Conservation (phyloP, 495 filamentous ascomycete genomes). For the Podospora appendiculata region DNA sequence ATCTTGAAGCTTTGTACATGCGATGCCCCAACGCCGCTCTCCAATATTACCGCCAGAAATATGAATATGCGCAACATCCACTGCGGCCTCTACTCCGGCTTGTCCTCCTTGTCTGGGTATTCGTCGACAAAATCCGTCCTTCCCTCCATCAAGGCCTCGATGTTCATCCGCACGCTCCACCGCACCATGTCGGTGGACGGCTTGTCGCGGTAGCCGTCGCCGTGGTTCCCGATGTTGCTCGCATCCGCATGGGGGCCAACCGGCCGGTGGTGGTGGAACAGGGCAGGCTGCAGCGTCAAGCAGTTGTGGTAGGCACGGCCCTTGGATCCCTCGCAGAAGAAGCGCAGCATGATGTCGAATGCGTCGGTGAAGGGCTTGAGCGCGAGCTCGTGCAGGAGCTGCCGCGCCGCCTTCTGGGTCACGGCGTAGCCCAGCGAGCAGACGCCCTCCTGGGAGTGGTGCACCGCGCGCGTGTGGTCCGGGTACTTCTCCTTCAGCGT, state of each 20-base stretch:
- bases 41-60: no score
- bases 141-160: conserved; percentile 18
- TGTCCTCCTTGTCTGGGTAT: conserved; percentile 14
- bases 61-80: no score
- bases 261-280: conserved; percentile 23
- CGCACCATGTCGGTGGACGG: conserved; percentile 16
- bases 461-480: conserved; percentile 23
- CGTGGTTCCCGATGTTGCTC: conserved; percentile 27
- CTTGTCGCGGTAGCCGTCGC: conserved; percentile 11
- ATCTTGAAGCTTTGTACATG: no score
- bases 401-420: conserved; percentile 17
- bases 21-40: no score
- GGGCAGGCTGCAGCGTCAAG: conserved; percentile 20
- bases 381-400: conserved; percentile 21
- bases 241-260: conserved; percentile 14
- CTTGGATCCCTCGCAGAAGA: conserved; percentile 20
- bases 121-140: conserved; percentile 16
- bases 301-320: conserved; percentile 17
- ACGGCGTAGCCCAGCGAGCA: conserved; percentile 28
- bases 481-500: conserved; percentile 18
- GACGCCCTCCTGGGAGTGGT: conserved; percentile 26
- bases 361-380: conserved; percentile 15
- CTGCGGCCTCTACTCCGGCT: no score
- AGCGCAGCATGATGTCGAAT: conserved; percentile 21
- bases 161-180: conserved; percentile 27